Evolutionary conservation across 176 grass and related monocot genomes (phyloP).

Genomic region (Metroxylon sagu): DNA sequence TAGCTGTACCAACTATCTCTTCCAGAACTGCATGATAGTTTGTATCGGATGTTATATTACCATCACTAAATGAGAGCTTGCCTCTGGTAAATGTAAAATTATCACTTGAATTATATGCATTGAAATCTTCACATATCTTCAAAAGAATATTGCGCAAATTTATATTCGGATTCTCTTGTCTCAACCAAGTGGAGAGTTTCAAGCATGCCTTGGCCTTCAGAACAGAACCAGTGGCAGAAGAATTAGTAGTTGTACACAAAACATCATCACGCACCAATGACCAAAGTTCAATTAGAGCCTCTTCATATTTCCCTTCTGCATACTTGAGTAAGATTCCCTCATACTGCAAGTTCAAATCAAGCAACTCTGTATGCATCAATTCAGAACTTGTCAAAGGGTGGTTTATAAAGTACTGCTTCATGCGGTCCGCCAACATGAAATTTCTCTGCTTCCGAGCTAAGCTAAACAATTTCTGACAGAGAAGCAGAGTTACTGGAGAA

Average conservation of each 20-base stretch:
- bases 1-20: slow-evolving; percentile 71
- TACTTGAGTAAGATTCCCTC: slow-evolving; percentile 77
- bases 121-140: slow-evolving; percentile 56
- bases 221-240: slow-evolving; percentile 31
- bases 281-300: slow-evolving; percentile 74
- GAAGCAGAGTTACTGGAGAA: slow-evolving; percentile 64
- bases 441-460: slow-evolving; percentile 83
- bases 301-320: slow-evolving; percentile 55
- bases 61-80: slow-evolving; percentile 28
- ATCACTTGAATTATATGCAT: slow-evolving; percentile 15
- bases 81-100: slow-evolving; percentile 23
- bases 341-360: slow-evolving; percentile 75
- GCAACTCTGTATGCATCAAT: slow-evolving; percentile 42
- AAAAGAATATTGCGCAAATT: slow-evolving; percentile 36
- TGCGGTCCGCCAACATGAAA: slow-evolving; percentile 74
- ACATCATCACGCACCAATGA: slow-evolving; percentile 46
- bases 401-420: slow-evolving; percentile 65
- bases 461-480: slow-evolving; percentile 65
- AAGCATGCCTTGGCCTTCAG: slow-evolving; percentile 86
- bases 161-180: slow-evolving; percentile 37
- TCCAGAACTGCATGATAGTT: slow-evolving; percentile 49
- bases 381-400: slow-evolving; percentile 41
- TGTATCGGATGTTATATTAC: slow-evolving; percentile 9
- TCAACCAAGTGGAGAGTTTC: slow-evolving; percentile 85
- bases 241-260: slow-evolving; percentile 35